Base-by-base conservation (phyloP, 2,329 filamentous ascomycete species). In the Coccinonectria pachysandricola region DNA sequence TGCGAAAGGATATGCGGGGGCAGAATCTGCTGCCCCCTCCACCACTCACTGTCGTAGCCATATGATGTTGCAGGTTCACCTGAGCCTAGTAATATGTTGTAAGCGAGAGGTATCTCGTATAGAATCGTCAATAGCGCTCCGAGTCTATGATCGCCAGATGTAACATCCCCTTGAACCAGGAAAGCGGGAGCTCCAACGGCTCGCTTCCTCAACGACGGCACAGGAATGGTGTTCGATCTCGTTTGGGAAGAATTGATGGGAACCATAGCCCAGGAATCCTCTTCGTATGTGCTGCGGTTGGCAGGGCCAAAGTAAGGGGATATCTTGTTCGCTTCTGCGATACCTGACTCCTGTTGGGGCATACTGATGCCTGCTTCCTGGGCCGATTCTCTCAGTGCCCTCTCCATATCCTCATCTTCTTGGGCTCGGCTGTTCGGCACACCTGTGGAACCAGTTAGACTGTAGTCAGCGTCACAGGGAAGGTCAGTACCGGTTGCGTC, bases 251-350 rank as follows among this genome's bases (percentile, higher is more conserved):
- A 43, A 34, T 30, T 48, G 6, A 56, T 46, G 0, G 59, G 60
- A 1, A 77, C 64, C 66, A 79, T 65, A 8, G 65, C 69, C 74
- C 74, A 79, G 36, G 66, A 58, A 23, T 57, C 56, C 14, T 58
- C 46, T 19, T 75, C 65, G 36, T 78, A 77, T 19, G 68, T 56
- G 2, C 53, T 43, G 18, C 71, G 58, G 22, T 63, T 74, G 4
- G 74, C 71, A 0, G 73, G 74, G 2, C 73, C 73, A 50, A 79
- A 78, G 23, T 65, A 45, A 4, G 62, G 59, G n/a, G 53, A 37
- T 21, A 52, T 48, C 1, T 52, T 44, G 10, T 56, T 56, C 13
- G 46, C 41, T 21, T 59, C 55, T 18, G 57, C 57, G 6, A 73
- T 41, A 9, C 69, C 70, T 2, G 57, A 57, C 45, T 75, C 68